Evolutionary conservation across 345 rosid genomes (phyloP).

Genomic region (Salix suchowensis): DNA sequence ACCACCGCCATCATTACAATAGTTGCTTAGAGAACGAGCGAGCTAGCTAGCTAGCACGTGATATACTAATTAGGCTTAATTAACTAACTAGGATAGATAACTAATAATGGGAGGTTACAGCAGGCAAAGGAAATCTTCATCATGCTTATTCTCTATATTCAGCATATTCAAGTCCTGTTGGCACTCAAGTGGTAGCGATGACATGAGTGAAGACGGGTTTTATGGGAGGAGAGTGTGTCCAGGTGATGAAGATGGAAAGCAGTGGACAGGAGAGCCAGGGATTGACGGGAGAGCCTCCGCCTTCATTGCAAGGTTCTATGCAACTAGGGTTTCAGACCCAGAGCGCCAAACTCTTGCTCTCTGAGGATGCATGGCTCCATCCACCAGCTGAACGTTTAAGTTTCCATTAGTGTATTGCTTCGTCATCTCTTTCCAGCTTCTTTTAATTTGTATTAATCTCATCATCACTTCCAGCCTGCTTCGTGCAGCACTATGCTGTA

Average conservation of each 20-base stretch:
- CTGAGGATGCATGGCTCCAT: conserved; percentile 4
- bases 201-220: conserved; percentile 50
- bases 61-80: too few relatives aligned
- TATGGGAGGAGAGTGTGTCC: conserved; percentile 41
- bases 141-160: conserved; percentile 31
- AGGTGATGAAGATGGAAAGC: conserved; percentile 51
- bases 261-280: conserved; percentile 54
- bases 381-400: background rate
- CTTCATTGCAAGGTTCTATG: conserved; percentile 59
- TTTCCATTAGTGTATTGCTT: background rate
- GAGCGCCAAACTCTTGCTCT: conserved; percentile 33
- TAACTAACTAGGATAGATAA: background rate
- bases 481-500: too few relatives aligned
- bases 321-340: conserved; percentile 47
- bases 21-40: too few relatives aligned
- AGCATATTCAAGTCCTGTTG: conserved; percentile 60
- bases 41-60: too few relatives aligned
- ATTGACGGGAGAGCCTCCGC: conserved; percentile 67
- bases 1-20: too few relatives aligned
- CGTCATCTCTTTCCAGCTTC: background rate
- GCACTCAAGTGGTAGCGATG: conserved; percentile 36
- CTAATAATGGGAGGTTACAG: conserved; percentile 18
- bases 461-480: background rate
- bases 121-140: conserved; percentile 39
- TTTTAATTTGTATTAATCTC: background rate